phyloP scores from a whole-genome alignment of 345 rosid species.

The Boechera retrofracta region DNA sequence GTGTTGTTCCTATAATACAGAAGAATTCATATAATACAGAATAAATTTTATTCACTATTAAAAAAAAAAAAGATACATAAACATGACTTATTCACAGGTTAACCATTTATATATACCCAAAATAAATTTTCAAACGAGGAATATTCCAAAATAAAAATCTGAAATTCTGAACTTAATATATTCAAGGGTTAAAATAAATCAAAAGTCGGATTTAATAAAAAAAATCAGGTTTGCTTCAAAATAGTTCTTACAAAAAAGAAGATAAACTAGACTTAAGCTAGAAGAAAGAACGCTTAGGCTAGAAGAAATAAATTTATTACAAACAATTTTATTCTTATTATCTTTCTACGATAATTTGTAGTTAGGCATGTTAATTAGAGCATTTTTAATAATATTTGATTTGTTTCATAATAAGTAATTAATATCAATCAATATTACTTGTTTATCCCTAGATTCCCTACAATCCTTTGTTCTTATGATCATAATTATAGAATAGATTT shows the following conservation, averaged over 20 bases:
- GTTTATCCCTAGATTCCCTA: neutral
- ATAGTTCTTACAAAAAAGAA: conserved; percentile 7
- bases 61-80: no score
- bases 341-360: neutral
- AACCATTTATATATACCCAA: neutral
- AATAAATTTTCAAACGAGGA: neutral
- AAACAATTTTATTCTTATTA: no score
- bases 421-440: neutral
- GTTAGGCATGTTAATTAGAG: neutral
- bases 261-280: conserved; percentile 22
- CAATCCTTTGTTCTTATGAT: neutral
- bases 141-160: no score
- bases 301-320: conserved; percentile 4
- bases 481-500: neutral
- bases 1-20: neutral
- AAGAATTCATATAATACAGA: neutral
- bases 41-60: neutral
- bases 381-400: neutral
- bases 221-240: neutral
- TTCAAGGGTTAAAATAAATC: neutral
- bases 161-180: neutral
- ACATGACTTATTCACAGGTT: neutral
- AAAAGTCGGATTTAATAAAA: neutral
- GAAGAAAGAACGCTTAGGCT: conserved; percentile 35
- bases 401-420: neutral